Conservation (phyloP, 1,284 basidiomycete species). For the Paramarasmius palmivorus region DNA sequence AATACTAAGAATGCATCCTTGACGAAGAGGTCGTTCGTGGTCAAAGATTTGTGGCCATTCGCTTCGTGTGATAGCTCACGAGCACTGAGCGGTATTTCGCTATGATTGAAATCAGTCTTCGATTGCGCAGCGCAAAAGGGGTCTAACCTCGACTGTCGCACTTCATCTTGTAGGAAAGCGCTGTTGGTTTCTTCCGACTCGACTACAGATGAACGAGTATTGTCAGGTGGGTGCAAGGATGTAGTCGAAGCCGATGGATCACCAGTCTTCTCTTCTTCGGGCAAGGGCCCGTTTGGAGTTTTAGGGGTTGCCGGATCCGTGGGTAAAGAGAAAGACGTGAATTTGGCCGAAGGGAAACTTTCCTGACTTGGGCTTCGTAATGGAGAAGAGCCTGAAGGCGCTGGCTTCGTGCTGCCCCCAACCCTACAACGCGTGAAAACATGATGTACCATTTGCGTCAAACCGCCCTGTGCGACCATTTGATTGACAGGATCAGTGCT, state of each 20-base stretch:
- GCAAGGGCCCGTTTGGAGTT: neutral
- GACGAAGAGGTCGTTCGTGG: constrained; percentile 82
- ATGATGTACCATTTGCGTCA: constrained; percentile 97
- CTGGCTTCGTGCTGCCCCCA: constrained; percentile 20
- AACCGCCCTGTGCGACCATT: constrained; percentile 93
- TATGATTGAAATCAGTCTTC: neutral
- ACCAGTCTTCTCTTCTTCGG: constrained; percentile 1
- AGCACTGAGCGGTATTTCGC: neutral
- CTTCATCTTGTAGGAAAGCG: neutral
- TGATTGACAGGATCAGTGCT: constrained; percentile 90
- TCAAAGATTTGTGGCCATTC: constrained; percentile 21
- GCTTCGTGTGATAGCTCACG: neutral
- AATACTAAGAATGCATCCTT: constrained; percentile 98
- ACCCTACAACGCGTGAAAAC: constrained; percentile 80
- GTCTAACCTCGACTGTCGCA: neutral
- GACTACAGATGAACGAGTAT: neutral
- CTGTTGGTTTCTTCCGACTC: neutral
- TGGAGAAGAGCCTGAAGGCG: neutral
- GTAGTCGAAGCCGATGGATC: neutral
- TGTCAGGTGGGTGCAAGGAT: neutral
- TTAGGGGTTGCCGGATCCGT: constrained; percentile 6
- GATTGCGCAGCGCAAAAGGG: neutral
- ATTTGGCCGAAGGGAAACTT: constrained; percentile 18
- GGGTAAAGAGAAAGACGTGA: constrained; percentile 12
- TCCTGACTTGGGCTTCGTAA: constrained; percentile 17